Percentiles rank a stretch among this genome's conserved stretches.
Evolutionary conservation across 2,329 filamentous ascomycete species (phyloP).

Genomic region (Trichoderma aggressivum): DNA sequence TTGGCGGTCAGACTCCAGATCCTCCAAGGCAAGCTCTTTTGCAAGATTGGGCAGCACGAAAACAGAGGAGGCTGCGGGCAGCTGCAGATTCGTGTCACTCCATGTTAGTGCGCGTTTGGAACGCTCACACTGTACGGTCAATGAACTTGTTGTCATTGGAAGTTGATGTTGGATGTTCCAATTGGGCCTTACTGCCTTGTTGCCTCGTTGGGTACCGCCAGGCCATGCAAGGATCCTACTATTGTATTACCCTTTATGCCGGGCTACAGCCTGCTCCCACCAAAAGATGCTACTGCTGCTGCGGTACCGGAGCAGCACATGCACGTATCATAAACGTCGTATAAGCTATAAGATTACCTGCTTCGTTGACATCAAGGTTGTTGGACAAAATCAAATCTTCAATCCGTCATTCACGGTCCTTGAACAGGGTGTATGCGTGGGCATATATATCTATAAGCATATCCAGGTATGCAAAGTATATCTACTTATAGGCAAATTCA

Average conservation of each 20-base stretch:
- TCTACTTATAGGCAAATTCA: background rate
- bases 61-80: background rate
- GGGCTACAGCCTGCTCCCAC: background rate
- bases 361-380: background rate
- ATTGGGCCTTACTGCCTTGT: background rate
- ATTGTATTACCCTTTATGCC: background rate
- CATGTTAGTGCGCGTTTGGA: background rate
- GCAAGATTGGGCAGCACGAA: background rate
- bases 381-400: background rate
- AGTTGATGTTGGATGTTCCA: background rate
- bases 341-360: background rate
- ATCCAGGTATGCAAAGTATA: background rate
- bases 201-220: background rate
- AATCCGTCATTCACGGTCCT: background rate
- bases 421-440: background rate
- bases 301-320: background rate
- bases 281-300: background rate
- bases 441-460: background rate
- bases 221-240: background rate
- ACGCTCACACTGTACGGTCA: background rate
- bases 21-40: background rate
- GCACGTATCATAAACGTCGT: background rate
- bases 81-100: background rate
- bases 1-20: background rate
- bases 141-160: background rate